Evolutionary conservation across 352 stramenopile genomes (phyloP).

Genomic region (Globisporangium spiculum): DNA sequence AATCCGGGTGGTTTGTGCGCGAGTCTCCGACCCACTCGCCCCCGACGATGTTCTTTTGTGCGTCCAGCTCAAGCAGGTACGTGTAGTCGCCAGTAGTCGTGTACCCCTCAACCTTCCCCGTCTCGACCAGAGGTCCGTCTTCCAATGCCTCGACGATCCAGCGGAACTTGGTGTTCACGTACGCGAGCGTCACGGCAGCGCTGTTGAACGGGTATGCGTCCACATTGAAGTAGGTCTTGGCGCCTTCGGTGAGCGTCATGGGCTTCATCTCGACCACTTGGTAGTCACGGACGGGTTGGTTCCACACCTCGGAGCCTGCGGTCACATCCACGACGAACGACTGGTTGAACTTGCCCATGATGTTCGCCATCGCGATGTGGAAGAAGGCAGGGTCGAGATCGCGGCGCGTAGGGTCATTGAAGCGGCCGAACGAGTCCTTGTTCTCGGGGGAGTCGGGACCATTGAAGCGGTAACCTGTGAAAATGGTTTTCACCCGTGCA

Average conservation of each 20-base stretch:
- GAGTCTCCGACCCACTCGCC: no score
- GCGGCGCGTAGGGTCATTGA: conserved; percentile 15
- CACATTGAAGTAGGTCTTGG: conserved; percentile 5
- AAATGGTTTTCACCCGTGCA: conserved; percentile 8
- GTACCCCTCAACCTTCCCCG: conserved; percentile 12
- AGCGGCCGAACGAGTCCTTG: conserved; percentile 16
- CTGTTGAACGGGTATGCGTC: conserved; percentile 23
- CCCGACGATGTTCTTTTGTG: no score
- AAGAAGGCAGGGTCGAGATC: conserved; percentile 15
- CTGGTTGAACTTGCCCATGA: conserved; percentile 9
- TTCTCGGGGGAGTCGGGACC: conserved; percentile 8
- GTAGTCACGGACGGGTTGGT: conserved; percentile 20
- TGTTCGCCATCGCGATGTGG: conserved; percentile 18
- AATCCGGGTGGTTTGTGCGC: conserved; percentile 15
- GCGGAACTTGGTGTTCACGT: conserved; percentile 14
- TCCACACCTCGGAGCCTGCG: conserved; percentile 17
- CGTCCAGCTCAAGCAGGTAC: no score
- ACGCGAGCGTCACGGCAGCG: conserved; percentile 7
- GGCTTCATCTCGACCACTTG: conserved; percentile 8
- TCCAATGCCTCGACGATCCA: conserved; percentile 18
- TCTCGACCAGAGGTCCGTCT: conserved; percentile 12
- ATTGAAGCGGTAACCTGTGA: conserved; percentile 19
- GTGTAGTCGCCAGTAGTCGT: no score
- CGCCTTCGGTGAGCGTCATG: conserved; percentile 1
- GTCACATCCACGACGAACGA: conserved; percentile 13